Base-by-base conservation (phyloP, 2,329 filamentous ascomycete genomes). In the Chalara sp. region DNA sequence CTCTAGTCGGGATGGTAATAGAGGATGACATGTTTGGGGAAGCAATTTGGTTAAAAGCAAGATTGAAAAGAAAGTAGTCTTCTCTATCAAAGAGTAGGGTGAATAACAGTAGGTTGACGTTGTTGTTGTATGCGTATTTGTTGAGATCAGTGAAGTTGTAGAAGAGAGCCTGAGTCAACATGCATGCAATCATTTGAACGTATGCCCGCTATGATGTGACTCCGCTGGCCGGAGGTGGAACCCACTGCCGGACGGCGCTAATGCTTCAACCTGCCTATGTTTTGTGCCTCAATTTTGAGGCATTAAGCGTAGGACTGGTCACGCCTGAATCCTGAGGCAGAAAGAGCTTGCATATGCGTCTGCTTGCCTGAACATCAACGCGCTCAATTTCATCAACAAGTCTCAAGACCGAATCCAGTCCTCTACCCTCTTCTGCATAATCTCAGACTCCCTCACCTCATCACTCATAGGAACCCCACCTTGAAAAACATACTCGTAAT, bases 1-100 rank as follows among this genome's bases (percentile, higher is more conserved):
- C 55, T 75, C 69, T 56, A 21, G 69, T 65, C 4, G 84, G 84
- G 60, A 89, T 89, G 57, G 78, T 74, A 69, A 88, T 88, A 53
- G 82, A 86, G 53, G 83, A 83, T 53, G 82, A 83, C 81, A 85
- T 65, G 41, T 39, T 39, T 58, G 51, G 21, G 29, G 49, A 46
- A 44, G 40, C 42, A 33, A 52, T 12, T 7, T 43, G 28, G 12
- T 39, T 46, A 28, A 13, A 29, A 48, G 47, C 37, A 42, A 46
- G 21, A 37, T 29, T 47, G 50, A 54, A 46, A 54, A 49, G 13
- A 6, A 42, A 49, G 44, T 43, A 30, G 8, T 42, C 32, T 21
- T 46, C 33, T 44, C 13, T 21, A 32, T 44, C 21, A 48, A 33
- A 51, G 51, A 41, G 29, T 37, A 49, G 47, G 30, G 37, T 49